Percentiles rank a stretch among this genome's conserved stretches.
phyloP scores from a whole-genome alignment of 768 basidiomycete species.

The Favolaschia claudopus region DNA sequence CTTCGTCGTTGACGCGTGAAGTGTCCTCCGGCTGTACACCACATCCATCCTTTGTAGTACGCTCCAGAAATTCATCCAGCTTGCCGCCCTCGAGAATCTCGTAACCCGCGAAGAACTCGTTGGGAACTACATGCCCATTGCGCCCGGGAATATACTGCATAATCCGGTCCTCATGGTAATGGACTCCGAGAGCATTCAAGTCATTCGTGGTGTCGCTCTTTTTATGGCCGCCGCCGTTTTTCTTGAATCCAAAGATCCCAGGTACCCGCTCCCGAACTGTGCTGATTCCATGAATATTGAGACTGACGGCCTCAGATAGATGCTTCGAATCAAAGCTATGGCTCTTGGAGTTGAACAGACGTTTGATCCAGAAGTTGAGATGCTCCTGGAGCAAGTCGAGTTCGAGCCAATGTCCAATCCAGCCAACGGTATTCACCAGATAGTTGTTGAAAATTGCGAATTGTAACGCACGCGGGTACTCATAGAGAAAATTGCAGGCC shows the following conservation, averaged over 20 bases:
- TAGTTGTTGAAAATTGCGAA: conserved; percentile 23
- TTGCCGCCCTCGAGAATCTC: conserved; percentile 1
- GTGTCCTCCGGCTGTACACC: conserved; percentile 1
- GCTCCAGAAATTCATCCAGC: neutral
- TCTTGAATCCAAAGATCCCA: conserved; percentile 3
- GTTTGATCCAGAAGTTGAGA: conserved; percentile 25
- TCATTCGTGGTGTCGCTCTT: no score
- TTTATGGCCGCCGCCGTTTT: no score
- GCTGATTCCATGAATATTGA: conserved; percentile 10
- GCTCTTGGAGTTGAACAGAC: conserved; percentile 14
- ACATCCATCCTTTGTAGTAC: neutral
- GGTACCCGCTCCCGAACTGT: neutral
- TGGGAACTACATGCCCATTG: neutral
- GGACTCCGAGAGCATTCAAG: no score
- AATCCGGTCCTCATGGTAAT: no score
- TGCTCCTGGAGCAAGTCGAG: conserved; percentile 30
- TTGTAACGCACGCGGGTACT: conserved; percentile 10
- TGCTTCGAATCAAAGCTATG: conserved; percentile 12
- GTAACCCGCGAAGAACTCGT: neutral
- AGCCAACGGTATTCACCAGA: conserved; percentile 23
- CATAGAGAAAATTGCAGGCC: conserved; percentile 25
- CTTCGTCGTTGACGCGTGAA: neutral
- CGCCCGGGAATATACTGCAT: neutral
- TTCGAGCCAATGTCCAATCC: conserved; percentile 15
- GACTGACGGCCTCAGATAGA: conserved; percentile 1